These are phyloP conservation scores for Telfairia occidentalis DNA, from an alignment of 331 rosid genomes.

Conservation along the genomic window DNA sequence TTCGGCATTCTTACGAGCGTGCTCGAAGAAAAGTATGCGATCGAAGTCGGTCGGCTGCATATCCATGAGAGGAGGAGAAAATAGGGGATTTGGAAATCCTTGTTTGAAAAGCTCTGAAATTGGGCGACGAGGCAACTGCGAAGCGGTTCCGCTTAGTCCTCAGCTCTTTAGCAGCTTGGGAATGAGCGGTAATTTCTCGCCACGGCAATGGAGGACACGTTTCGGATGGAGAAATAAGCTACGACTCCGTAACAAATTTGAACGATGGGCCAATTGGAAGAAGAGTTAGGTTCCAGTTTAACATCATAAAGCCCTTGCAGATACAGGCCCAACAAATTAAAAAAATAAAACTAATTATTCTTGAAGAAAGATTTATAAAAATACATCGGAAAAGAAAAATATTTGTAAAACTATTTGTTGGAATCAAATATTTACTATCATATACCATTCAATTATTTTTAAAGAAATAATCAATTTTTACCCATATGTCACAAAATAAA, in stretches of 20 bases:
- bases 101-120: background rate
- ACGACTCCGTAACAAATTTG: background rate
- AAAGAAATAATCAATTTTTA: no score
- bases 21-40: slow-evolving; percentile 65
- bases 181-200: background rate
- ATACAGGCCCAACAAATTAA: background rate
- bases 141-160: background rate
- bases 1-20: slow-evolving; percentile 64
- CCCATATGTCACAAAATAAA: no score
- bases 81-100: background rate
- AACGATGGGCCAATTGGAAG: background rate
- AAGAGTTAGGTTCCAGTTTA: background rate
- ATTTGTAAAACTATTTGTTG: no score
- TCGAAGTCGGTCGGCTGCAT: slow-evolving; percentile 59
- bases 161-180: background rate
- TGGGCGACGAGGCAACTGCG: background rate
- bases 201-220: background rate
- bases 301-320: background rate
- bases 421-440: no score
- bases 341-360: no score
- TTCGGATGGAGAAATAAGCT: background rate
- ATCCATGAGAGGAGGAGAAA: slow-evolving; percentile 34
- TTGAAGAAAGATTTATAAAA: no score
- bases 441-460: no score
- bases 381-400: no score